Evolutionary conservation across 2,329 filamentous ascomycete species (phyloP).

Genomic region (Penicillium oxalicum): DNA sequence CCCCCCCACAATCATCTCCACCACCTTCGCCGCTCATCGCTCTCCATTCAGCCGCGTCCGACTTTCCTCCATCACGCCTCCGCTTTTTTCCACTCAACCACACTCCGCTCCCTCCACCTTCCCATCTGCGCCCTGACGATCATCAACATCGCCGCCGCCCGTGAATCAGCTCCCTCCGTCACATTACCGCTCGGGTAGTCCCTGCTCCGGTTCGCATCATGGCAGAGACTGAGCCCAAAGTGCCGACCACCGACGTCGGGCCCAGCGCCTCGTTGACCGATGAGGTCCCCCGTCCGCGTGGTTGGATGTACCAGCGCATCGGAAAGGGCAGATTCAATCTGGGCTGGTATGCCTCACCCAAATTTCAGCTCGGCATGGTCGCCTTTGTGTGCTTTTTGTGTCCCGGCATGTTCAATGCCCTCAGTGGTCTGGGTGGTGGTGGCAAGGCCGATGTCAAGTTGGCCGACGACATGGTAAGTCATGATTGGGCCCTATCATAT

Average conservation of each 20-base stretch:
- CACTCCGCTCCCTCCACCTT: too few relatives aligned
- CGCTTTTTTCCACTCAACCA: too few relatives aligned
- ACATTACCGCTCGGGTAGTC: not conserved
- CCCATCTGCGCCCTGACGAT: too few relatives aligned
- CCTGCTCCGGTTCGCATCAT: conserved; percentile 4
- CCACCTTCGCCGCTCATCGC: not conserved
- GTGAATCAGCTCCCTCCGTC: too few relatives aligned
- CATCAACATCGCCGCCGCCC: too few relatives aligned
- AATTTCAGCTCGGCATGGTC: conserved; percentile 61
- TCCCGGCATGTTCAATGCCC: conserved; percentile 61
- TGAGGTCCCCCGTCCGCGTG: conserved; percentile 7
- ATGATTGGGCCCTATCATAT: too few relatives aligned
- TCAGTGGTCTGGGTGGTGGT: conserved; percentile 55
- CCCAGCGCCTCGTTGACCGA: conserved; percentile 2
- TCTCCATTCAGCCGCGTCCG: not conserved
- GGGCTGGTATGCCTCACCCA: conserved; percentile 64
- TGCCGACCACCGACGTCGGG: conserved; percentile 3
- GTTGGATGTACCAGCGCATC: conserved; percentile 54
- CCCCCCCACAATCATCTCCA: not conserved
- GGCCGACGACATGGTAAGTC: conserved; percentile 46
- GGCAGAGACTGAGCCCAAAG: conserved; percentile 10
- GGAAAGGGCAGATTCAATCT: conserved; percentile 46
- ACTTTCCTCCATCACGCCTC: not conserved
- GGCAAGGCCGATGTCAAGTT: conserved; percentile 48
- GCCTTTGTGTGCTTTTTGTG: conserved; percentile 62